Percentiles rank a stretch among this genome's conserved stretches.
Evolutionary conservation across 2,329 filamentous ascomycete genomes (phyloP).

Genomic region (Alternaria tenuissima): DNA sequence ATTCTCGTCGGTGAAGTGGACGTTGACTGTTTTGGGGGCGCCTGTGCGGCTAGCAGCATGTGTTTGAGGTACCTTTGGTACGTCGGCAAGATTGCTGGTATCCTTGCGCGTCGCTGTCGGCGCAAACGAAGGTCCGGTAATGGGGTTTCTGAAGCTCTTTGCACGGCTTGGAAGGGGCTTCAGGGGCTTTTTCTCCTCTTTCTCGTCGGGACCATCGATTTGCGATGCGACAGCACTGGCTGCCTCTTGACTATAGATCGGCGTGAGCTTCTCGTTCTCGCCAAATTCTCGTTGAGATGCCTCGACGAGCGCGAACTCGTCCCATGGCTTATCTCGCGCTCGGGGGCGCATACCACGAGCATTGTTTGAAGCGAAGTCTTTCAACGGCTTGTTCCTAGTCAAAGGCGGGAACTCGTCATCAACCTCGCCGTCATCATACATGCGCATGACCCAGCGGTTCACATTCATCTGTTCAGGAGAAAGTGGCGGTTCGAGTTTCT

Average conservation of each 20-base stretch:
- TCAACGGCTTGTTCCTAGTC: constrained; percentile 76
- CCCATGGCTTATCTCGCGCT: constrained; percentile 78
- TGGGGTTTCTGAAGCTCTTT: constrained; percentile 59
- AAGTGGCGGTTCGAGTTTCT: constrained; percentile 74
- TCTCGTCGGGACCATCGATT: constrained; percentile 23
- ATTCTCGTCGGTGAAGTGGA: constrained; percentile 76
- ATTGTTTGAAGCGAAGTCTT: constrained; percentile 80
- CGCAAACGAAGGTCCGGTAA: constrained; percentile 59
- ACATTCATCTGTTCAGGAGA: constrained; percentile 73
- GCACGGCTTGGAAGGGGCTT: constrained; percentile 48
- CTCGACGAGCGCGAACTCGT: constrained; percentile 82
- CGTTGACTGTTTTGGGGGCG: constrained; percentile 73
- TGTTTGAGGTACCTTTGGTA: constrained; percentile 53
- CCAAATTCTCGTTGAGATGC: constrained; percentile 73
- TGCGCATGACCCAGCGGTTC: constrained; percentile 82
- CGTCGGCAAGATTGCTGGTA: constrained; percentile 54
- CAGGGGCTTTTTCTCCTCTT: constrained; percentile 29
- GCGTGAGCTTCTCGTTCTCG: constrained; percentile 74
- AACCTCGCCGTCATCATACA: constrained; percentile 85
- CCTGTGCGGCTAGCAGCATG: constrained; percentile 66
- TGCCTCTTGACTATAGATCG: constrained; percentile 68
- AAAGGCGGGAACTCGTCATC: constrained; percentile 86
- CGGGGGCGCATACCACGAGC: constrained; percentile 71
- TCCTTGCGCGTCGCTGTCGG: constrained; percentile 58
- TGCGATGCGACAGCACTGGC: constrained; percentile 39